A percentile compares a stretch with the other conserved stretches of the same genome.
Evolutionary conservation across 2,329 filamentous ascomycete species (phyloP).

Genomic region (Berkeleyomyces basicola): DNA sequence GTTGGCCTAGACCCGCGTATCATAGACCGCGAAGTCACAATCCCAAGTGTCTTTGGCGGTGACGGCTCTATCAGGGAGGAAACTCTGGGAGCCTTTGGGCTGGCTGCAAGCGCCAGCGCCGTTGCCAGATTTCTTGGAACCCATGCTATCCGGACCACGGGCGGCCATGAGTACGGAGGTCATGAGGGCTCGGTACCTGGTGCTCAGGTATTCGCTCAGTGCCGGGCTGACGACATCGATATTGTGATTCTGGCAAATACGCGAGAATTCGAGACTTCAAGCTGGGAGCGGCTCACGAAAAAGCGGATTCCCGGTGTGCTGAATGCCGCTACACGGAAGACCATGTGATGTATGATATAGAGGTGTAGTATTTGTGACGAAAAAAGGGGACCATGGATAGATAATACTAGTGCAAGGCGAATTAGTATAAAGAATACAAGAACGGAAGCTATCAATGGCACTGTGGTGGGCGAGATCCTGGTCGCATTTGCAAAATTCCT

Average conservation of each 20-base stretch:
- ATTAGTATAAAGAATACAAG: no score
- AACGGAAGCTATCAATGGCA: no score
- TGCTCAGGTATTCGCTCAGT: not conserved
- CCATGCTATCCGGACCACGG: constrained; percentile 11
- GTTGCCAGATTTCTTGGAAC: constrained; percentile 13
- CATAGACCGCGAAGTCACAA: not conserved
- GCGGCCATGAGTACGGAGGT: not conserved
- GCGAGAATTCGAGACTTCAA: not conserved
- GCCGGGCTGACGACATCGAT: not conserved
- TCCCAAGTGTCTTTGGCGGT: constrained; percentile 10
- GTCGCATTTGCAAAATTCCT: no score
- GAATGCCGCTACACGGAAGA: no score
- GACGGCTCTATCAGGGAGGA: constrained; percentile 15
- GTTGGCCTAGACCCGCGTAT: constrained; percentile 11
- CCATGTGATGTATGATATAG: no score
- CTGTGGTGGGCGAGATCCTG: no score
- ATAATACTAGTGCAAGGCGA: no score
- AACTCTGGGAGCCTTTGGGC: constrained; percentile 4
- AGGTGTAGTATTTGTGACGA: no score
- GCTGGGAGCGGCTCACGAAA: no score
- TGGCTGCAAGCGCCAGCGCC: constrained; percentile 12
- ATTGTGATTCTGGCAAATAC: constrained; percentile 4
- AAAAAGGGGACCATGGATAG: no score
- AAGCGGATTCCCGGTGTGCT: no score
- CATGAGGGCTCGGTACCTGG: not conserved